Conservation (phyloP, 805 yeast species). For the Yamadazyma tumulicola region DNA sequence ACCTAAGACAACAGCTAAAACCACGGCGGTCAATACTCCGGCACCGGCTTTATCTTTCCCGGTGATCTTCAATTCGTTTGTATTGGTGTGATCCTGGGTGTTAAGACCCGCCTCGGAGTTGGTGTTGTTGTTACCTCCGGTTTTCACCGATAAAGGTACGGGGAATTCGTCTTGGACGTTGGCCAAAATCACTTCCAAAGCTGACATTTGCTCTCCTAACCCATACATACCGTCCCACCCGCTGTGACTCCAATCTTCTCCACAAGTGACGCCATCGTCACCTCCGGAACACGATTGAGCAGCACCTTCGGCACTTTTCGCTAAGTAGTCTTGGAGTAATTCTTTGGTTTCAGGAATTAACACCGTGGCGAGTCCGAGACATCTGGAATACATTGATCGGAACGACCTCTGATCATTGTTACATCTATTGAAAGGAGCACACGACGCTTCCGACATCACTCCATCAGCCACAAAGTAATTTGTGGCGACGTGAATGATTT, state of each 20-base stretch:
- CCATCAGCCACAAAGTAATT: conserved; percentile 40
- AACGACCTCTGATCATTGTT: conserved; percentile 76
- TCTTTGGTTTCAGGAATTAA: conserved; percentile 49
- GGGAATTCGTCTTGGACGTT: conserved; percentile 21
- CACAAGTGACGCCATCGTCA: conserved; percentile 81
- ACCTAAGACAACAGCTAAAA: conserved; percentile 56
- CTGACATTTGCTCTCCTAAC: conserved; percentile 81
- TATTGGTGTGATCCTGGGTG: conserved; percentile 34
- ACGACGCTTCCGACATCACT: conserved; percentile 60
- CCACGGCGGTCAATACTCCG: conserved; percentile 78
- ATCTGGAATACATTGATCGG: conserved; percentile 64
- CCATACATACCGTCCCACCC: conserved; percentile 71
- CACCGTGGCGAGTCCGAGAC: conserved; percentile 54
- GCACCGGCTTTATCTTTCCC: conserved; percentile 84
- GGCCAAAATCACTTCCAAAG: conserved; percentile 58
- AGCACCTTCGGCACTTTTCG: conserved; percentile 63
- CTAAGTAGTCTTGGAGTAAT: conserved; percentile 38
- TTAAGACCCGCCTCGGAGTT: conserved; percentile 35
- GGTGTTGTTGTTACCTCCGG: conserved; percentile 35
- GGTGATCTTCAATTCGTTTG: conserved; percentile 46
- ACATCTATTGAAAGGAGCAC: conserved; percentile 52
- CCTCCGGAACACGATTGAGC: conserved; percentile 83
- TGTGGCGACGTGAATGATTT: conserved; percentile 34
- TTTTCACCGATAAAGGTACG: conserved; percentile 30
- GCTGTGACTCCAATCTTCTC: conserved; percentile 59